Conservation (phyloP, 371 early-diverging fungal genomes). For the Rhizomucor miehei region DNA sequence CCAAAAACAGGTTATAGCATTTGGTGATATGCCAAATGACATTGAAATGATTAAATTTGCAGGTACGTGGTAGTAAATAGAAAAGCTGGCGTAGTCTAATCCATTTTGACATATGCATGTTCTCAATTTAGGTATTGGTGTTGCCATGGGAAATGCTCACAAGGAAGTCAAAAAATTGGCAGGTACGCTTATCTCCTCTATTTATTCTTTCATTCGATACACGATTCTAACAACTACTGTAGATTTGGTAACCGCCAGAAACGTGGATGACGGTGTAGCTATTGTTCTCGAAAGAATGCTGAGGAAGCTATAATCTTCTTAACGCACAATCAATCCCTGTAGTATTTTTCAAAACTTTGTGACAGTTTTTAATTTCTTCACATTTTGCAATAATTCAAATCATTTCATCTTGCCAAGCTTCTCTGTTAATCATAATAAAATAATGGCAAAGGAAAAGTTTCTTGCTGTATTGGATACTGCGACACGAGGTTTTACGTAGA, state of each 20-base stretch:
- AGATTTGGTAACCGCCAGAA: constrained; percentile 27
- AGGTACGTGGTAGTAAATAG: constrained; percentile 14
- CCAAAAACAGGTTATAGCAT: constrained; percentile 39
- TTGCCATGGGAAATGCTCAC: constrained; percentile 42
- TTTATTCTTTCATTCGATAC: background rate
- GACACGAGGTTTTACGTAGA: no score
- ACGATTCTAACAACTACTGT: background rate
- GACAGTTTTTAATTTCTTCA: no score
- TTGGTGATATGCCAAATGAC: constrained; percentile 59
- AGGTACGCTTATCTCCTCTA: constrained; percentile 16
- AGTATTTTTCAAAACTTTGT: no score
- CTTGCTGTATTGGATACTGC: no score
- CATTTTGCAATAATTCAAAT: no score
- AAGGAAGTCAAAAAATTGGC: constrained; percentile 31
- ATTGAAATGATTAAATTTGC: constrained; percentile 51
- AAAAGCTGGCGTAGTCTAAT: no score
- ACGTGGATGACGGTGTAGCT: constrained; percentile 36
- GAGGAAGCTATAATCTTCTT: constrained; percentile 6
- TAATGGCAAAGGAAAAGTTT: no score
- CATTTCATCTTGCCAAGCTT: no score
- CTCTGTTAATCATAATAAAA: no score
- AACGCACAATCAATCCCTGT: no score
- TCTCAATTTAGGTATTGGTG: constrained; percentile 21
- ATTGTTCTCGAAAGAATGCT: constrained; percentile 29
- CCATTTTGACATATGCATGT: no score